Conservation (phyloP, 805 yeast genomes). For the Candida broadrunensis region DNA sequence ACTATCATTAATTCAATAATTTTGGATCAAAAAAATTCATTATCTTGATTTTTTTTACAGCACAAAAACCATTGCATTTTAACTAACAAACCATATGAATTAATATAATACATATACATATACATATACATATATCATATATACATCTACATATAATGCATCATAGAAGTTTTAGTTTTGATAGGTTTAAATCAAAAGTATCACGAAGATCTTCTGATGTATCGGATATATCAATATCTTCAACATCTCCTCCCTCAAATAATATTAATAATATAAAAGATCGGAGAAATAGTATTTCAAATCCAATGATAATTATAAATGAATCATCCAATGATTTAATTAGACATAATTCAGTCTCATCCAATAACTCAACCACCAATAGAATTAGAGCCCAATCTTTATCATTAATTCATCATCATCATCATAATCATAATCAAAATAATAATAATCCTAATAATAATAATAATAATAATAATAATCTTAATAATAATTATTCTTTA, state of each 20-base stretch:
- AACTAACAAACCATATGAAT: no score
- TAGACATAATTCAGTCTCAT: background rate
- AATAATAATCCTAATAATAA: no score
- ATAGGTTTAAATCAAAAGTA: slow-evolving; percentile 25
- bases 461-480: no score
- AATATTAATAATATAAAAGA: slow-evolving; percentile 8
- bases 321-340: slow-evolving; percentile 9
- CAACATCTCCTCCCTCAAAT: slow-evolving; percentile 9
- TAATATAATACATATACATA: no score
- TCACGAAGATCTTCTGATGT: slow-evolving; percentile 16
- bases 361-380: background rate
- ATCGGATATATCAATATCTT: slow-evolving; percentile 3
- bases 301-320: slow-evolving; percentile 17
- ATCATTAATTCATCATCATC: slow-evolving; percentile 4
- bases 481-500: no score
- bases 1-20: no score
- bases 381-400: slow-evolving; percentile 12
- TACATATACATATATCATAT: no score
- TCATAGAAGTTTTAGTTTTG: slow-evolving; percentile 16
- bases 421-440: background rate
- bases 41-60: no score
- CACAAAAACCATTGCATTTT: no score
- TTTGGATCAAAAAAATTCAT: no score
- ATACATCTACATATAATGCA: no score
- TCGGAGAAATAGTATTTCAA: slow-evolving; percentile 18